Evolutionary conservation across 2,329 filamentous ascomycete species (phyloP).

Genomic region (Clonostachys rhizophaga): DNA sequence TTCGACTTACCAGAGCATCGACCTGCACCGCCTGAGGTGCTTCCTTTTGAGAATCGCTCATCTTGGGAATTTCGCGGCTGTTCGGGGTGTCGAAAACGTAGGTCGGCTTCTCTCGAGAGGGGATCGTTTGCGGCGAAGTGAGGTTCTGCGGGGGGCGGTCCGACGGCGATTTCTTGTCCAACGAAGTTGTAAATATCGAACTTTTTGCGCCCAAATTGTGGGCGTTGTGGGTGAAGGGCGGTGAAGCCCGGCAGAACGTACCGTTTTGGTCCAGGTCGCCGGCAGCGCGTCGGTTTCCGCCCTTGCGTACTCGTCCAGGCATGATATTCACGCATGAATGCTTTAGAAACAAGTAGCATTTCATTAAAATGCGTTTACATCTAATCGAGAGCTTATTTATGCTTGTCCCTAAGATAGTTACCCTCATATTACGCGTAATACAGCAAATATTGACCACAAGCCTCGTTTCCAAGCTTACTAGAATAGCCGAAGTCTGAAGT

Average conservation of each 20-base stretch:
- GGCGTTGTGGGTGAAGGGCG: constrained; percentile 35
- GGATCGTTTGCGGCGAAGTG: constrained; percentile 16
- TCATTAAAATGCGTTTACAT: too few species aligned
- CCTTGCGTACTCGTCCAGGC: too few species aligned
- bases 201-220: constrained; percentile 38
- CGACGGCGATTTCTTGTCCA: constrained; percentile 9
- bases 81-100: constrained; percentile 11
- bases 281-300: too few species aligned
- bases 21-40: constrained; percentile 82
- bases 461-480: too few species aligned
- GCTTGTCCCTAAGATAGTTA: too few species aligned
- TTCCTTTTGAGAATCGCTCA: constrained; percentile 61
- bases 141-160: constrained; percentile 13
- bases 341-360: too few species aligned
- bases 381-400: too few species aligned
- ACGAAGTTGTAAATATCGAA: constrained; percentile 30
- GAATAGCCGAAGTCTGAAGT: too few species aligned
- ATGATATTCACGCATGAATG: too few species aligned
- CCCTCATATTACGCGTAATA: too few species aligned
- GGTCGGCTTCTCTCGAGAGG: constrained; percentile 15
- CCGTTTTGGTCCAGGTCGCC: too few species aligned
- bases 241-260: constrained; percentile 27
- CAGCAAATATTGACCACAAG: too few species aligned
- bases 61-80: constrained; percentile 28
- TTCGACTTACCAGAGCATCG: constrained; percentile 76